Percentiles rank a stretch among this genome's conserved stretches.
These are phyloP conservation scores for Murraya koenigii DNA, from an alignment of 345 rosid genomes.

Conservation along the genomic window DNA sequence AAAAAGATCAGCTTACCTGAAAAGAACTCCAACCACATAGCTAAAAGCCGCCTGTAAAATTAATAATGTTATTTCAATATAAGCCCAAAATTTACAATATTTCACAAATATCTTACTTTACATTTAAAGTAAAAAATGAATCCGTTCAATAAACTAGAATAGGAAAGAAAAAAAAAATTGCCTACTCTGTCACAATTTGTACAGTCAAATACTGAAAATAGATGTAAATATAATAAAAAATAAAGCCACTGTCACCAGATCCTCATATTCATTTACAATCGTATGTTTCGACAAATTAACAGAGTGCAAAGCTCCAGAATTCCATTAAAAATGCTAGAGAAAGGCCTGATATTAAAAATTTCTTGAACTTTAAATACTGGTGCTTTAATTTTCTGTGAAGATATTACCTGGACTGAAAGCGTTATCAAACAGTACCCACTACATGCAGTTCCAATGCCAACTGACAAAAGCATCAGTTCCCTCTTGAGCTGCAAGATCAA, in stretches of 20 bases:
- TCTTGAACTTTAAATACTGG: neutral
- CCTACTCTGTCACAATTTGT: neutral
- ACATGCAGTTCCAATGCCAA: slow-evolving; percentile 77
- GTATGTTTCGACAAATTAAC: neutral
- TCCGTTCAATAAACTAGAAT: neutral
- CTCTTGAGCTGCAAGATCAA: slow-evolving; percentile 62
- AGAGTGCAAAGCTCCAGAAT: neutral
- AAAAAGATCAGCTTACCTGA: slow-evolving; percentile 55
- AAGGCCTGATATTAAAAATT: neutral
- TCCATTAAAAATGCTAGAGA: neutral
- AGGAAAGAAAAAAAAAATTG: no score
- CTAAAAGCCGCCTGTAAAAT: slow-evolving; percentile 74
- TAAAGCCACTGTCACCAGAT: neutral
- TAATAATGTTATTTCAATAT: slow-evolving; percentile 14
- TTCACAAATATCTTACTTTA: neutral
- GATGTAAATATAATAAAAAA: neutral
- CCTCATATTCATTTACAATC: neutral
- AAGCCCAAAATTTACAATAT: slow-evolving; percentile 1
- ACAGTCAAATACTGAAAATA: neutral
- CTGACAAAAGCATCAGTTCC: slow-evolving; percentile 71
- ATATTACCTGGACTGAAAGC: slow-evolving; percentile 66
- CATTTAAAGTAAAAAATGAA: neutral
- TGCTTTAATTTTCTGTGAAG: slow-evolving; percentile 8
- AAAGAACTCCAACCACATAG: slow-evolving; percentile 76
- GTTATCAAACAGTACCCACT: slow-evolving; percentile 74